Conservation (phyloP, 495 filamentous ascomycete genomes). For the Trichoderma reesei region DNA sequence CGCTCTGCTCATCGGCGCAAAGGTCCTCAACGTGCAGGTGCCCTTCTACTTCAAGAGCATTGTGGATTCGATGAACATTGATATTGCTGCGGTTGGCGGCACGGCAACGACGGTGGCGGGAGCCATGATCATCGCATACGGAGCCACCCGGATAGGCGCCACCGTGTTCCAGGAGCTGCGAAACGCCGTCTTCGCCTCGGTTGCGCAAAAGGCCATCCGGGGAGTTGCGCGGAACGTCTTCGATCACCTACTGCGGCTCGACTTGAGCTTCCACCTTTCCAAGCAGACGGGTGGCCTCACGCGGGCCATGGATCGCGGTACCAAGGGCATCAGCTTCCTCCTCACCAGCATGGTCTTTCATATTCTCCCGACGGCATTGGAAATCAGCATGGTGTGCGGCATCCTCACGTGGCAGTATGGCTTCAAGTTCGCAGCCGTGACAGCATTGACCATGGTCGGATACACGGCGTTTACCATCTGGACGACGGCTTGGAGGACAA, state of each 20-base stretch:
- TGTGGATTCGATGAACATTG: constrained; percentile 93
- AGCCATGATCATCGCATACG: constrained; percentile 86
- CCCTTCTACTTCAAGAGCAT: constrained; percentile 99
- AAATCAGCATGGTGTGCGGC: constrained; percentile 92
- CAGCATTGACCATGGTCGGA: constrained; percentile 78
- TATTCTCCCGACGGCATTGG: constrained; percentile 83
- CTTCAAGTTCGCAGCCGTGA: constrained; percentile 82
- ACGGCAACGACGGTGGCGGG: constrained; percentile 85
- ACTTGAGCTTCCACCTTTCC: constrained; percentile 86
- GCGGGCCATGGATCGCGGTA: constrained; percentile 90
- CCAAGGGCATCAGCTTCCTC: constrained; percentile 95
- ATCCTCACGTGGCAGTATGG: constrained; percentile 93
- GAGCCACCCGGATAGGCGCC: constrained; percentile 75
- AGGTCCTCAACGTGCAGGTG: constrained; percentile 93
- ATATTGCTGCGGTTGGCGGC: constrained; percentile 70
- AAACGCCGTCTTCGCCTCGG: constrained; percentile 93
- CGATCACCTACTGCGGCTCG: constrained; percentile 75
- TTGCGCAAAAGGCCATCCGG: constrained; percentile 93
- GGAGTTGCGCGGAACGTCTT: constrained; percentile 87
- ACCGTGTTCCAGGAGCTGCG: constrained; percentile 82
- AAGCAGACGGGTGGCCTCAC: constrained; percentile 93
- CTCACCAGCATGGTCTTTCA: constrained; percentile 98
- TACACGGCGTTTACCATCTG: constrained; percentile 92
- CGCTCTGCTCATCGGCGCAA: constrained; percentile 75
- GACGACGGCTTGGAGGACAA: constrained; percentile 93